Base-by-base conservation (phyloP, 2,329 filamentous ascomycete species). In the Aspergillus jensenii region DNA sequence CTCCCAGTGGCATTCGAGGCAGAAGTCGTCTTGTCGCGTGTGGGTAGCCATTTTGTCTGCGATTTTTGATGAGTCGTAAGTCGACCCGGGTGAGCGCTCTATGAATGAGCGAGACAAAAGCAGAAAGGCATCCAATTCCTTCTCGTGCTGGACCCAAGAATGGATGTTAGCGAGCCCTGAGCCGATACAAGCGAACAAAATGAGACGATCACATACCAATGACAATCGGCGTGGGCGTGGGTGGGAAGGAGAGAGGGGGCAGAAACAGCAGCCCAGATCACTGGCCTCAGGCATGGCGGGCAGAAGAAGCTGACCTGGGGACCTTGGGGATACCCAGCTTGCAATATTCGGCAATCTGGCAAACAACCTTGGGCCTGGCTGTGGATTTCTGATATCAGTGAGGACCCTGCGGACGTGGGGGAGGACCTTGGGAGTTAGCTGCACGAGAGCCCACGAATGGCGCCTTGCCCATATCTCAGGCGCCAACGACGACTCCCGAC, bases 1-100 rank as follows among this genome's bases (percentile, higher is more conserved):
- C 48, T 76, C 71, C 75, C 74, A 77, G 45, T 74, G 73, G 59
- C 74, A 78, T 64, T 76, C 74, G 23, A 77, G 69, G 60, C 75
- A 77, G 61, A 72, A 75, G 53, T 73, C 68, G 50, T 69, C 67
- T 44, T 63, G 62, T 54, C 67, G 67, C 48, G 67, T 58, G 61
- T 71, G 69, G 55, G 69, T 65, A 51, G 67, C 63, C 73, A 75
- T 76, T 55, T 56, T 68, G 64, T 35, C 33, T 31, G 52, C 9
- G 14, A 31, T 47, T 54, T 54, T 12, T 19, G 44, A 41, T 33
- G 43, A 48, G 43, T 48, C 52, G 43, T 21, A 17, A 31, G 33
- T 44, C 19, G 47, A 45, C 54, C 31, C 40, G 15, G 39, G 27
- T 3, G 46, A 51, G 12, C 45, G 46, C 54, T 56, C 54, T 56